These are phyloP conservation scores for Starmera amethionina DNA, from an alignment of 805 yeast species.

Conservation along the genomic window DNA sequence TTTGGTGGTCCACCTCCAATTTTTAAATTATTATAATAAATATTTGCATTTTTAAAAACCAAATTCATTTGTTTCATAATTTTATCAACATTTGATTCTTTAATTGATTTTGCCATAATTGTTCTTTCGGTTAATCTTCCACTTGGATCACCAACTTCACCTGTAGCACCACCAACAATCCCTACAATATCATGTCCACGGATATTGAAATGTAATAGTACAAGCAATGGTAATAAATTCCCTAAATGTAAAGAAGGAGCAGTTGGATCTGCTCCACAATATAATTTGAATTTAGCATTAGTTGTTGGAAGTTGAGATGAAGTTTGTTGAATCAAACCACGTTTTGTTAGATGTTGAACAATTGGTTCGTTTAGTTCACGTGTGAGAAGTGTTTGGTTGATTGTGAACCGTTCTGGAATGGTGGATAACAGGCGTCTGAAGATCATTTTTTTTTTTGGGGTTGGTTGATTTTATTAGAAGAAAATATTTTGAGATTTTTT, in stretches of 20 bases:
- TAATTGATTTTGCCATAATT: constrained; percentile 39
- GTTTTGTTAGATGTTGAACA: constrained; percentile 27
- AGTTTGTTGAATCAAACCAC: constrained; percentile 36
- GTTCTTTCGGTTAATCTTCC: constrained; percentile 75
- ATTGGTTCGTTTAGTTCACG: constrained; percentile 28
- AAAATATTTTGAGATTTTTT: no score
- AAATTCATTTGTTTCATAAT: constrained; percentile 53
- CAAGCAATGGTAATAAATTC: constrained; percentile 78
- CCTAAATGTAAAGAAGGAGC: constrained; percentile 88
- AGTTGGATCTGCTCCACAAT: constrained; percentile 96
- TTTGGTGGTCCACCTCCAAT: constrained; percentile 20
- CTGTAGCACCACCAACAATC: constrained; percentile 92
- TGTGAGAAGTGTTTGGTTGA: constrained; percentile 12
- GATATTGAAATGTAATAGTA: constrained; percentile 70
- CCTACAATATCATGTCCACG: constrained; percentile 83
- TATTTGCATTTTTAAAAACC: constrained; percentile 53
- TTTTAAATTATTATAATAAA: constrained; percentile 38
- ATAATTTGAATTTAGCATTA: constrained; percentile 42
- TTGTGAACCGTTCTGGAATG: constrained; percentile 4
- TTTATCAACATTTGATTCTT: constrained; percentile 44
- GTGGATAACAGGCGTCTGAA: constrained; percentile 2
- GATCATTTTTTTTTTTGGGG: no score
- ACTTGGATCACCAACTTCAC: constrained; percentile 93
- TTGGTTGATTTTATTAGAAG: no score
- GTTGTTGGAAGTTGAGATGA: constrained; percentile 24